Conservation (phyloP, 768 basidiomycete species). For the Roridomyces roridus region DNA sequence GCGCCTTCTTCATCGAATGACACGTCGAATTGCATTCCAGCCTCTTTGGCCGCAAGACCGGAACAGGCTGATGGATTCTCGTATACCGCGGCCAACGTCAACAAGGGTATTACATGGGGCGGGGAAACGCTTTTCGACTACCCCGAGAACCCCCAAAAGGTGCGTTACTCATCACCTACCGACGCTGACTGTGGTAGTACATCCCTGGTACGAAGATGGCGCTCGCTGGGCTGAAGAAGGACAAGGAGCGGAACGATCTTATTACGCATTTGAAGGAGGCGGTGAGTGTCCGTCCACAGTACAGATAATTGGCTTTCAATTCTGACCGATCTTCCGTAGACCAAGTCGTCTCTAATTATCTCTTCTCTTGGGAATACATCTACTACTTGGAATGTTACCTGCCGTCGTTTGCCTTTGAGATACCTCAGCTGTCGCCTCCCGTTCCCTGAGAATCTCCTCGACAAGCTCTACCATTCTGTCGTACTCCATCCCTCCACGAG, state of each 20-base stretch:
- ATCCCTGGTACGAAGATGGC: constrained; percentile 99
- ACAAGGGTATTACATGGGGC: constrained; percentile 90
- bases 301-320: too few species aligned
- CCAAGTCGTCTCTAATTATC: too few species aligned
- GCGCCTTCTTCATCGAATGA: not conserved
- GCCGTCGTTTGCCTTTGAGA: too few species aligned
- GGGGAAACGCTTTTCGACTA: constrained; percentile 94
- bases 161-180: constrained; percentile 36
- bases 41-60: constrained; percentile 85
- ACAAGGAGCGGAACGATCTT: constrained; percentile 95
- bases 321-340: too few species aligned
- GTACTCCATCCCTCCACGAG: too few species aligned
- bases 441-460: too few species aligned
- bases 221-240: constrained; percentile 98
- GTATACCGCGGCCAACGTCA: constrained; percentile 94
- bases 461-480: too few species aligned
- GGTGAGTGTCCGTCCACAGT: too few species aligned
- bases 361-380: too few species aligned
- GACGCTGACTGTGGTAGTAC: constrained; percentile 53
- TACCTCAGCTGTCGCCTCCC: too few species aligned
- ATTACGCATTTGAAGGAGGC: constrained; percentile 82
- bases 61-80: constrained; percentile 85
- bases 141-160: constrained; percentile 97
- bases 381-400: too few species aligned
- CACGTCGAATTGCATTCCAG: constrained; percentile 40